Conservation (phyloP, 345 rosid species). For the Salix exigua region DNA sequence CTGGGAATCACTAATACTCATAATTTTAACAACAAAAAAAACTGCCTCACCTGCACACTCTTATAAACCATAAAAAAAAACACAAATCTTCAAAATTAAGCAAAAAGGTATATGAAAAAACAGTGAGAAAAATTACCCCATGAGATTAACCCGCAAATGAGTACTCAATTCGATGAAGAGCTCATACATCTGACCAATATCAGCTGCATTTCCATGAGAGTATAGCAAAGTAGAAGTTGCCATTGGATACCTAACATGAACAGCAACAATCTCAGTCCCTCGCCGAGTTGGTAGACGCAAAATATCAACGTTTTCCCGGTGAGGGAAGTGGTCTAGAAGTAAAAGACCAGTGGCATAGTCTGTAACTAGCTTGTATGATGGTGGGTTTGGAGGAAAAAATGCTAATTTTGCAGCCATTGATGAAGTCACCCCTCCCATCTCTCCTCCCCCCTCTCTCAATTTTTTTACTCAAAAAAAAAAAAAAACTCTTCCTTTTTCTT, state of each 20-base stretch:
- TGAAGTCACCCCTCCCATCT: constrained; percentile 36
- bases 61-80: neutral
- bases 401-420: constrained; percentile 35
- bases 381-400: constrained; percentile 30
- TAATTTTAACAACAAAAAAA: neutral
- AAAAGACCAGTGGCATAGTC: constrained; percentile 22
- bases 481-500: neutral
- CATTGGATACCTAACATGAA: constrained; percentile 80
- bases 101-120: neutral
- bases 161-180: constrained; percentile 92
- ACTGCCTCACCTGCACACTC: neutral
- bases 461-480: neutral
- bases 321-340: constrained; percentile 21
- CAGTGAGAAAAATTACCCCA: constrained; percentile 59
- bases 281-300: constrained; percentile 56
- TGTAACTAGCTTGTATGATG: constrained; percentile 26
- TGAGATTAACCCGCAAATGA: constrained; percentile 81
- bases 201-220: constrained; percentile 99
- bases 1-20: neutral
- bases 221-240: constrained; percentile 86
- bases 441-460: neutral
- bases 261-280: constrained; percentile 77
- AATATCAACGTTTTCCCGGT: constrained; percentile 23
- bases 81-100: neutral
- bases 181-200: constrained; percentile 99